phyloP scores from a whole-genome alignment of 1,139 yeast genomes.

The Hansenula lynferdii region DNA sequence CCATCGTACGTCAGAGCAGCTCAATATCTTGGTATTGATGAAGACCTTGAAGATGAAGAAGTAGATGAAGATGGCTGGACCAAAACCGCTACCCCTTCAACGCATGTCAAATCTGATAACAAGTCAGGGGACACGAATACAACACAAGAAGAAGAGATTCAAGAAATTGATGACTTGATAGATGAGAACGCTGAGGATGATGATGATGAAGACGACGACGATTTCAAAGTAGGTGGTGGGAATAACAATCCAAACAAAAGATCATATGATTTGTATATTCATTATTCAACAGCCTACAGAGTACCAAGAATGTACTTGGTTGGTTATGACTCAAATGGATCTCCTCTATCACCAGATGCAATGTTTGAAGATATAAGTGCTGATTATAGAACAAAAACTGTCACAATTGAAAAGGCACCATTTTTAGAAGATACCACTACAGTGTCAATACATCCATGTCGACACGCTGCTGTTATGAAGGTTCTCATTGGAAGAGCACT shows the following conservation, averaged over 20 bases:
- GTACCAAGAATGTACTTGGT: constrained; percentile 93
- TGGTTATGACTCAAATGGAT: constrained; percentile 81
- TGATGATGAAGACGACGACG: constrained; percentile 39
- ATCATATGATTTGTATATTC: constrained; percentile 81
- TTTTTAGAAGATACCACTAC: constrained; percentile 73
- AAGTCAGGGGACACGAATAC: constrained; percentile 5
- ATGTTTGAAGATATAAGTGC: constrained; percentile 94
- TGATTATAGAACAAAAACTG: constrained; percentile 94
- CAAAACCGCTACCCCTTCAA: constrained; percentile 13
- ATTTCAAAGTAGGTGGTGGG: constrained; percentile 35
- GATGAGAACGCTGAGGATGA: constrained; percentile 35
- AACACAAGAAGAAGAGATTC: constrained; percentile 17
- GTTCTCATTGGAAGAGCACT: constrained; percentile 70
- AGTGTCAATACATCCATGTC: constrained; percentile 94
- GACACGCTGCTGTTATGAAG: constrained; percentile 92
- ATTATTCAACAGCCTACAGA: constrained; percentile 90
- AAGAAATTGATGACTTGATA: constrained; percentile 37
- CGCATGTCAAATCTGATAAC: constrained; percentile 4
- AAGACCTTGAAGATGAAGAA: constrained; percentile 33
- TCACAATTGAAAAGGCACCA: constrained; percentile 91
- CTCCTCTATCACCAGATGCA: constrained; percentile 79
- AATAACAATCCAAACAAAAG: constrained; percentile 44
- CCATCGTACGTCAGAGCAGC: constrained; percentile 79
- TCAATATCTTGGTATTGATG: constrained; percentile 43
- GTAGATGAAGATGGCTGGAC: constrained; percentile 61